Conservation (phyloP, 2,329 filamentous ascomycete genomes). For the Claviceps fusiformis region DNA sequence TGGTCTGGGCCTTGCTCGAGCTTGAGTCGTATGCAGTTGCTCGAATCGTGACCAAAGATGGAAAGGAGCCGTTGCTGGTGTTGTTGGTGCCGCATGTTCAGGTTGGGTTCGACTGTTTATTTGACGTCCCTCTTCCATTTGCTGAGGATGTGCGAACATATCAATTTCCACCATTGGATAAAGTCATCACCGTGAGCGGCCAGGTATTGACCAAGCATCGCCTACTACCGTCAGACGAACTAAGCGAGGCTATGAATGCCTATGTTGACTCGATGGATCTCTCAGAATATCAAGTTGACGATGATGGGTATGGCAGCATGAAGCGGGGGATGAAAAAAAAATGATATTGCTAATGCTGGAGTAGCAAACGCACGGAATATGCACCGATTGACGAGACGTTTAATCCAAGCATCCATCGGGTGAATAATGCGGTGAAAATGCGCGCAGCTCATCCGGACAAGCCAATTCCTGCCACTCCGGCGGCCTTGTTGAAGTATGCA, state of each 20-base stretch:
- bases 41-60: constrained; percentile 71
- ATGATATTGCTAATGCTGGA: background rate
- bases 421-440: constrained; percentile 73
- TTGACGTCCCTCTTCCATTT: constrained; percentile 85
- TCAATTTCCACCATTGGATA: constrained; percentile 79
- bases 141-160: constrained; percentile 86
- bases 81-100: constrained; percentile 73
- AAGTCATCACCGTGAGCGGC: constrained; percentile 75
- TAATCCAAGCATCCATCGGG: constrained; percentile 73
- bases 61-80: constrained; percentile 62
- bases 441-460: constrained; percentile 63
- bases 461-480: constrained; percentile 45
- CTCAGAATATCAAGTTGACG: constrained; percentile 54
- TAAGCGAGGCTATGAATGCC: constrained; percentile 71
- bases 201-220: constrained; percentile 69
- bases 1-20: constrained; percentile 79
- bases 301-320: constrained; percentile 47
- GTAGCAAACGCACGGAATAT: constrained; percentile 46
- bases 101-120: constrained; percentile 65
- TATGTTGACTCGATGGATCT: constrained; percentile 93
- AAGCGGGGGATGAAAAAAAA: too few species aligned
- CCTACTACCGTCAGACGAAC: constrained; percentile 61
- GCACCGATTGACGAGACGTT: constrained; percentile 69
- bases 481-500: constrained; percentile 59
- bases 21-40: constrained; percentile 77